phyloP scores from a whole-genome alignment of 805 yeast species.

The Cyberlindnera maritima region DNA sequence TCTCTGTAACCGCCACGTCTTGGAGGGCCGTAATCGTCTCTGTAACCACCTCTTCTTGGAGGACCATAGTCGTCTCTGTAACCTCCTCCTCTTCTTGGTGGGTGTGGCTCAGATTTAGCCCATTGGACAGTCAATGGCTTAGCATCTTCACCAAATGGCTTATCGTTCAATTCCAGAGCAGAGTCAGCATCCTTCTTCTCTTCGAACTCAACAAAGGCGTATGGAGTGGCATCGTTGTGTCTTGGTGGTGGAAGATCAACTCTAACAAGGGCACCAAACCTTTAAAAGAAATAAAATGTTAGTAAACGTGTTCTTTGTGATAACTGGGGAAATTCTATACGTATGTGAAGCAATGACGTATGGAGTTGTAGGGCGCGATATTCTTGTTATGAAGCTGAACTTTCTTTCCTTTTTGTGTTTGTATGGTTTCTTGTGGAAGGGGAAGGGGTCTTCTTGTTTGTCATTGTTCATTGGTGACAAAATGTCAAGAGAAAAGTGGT shows the following conservation, averaged over 20 bases:
- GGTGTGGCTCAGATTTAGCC: slow-evolving; percentile 54
- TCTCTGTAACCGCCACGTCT: slow-evolving; percentile 16
- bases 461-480: too few relatives aligned
- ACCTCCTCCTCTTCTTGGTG: slow-evolving; percentile 27
- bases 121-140: slow-evolving; percentile 47
- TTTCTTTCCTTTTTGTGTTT: too few relatives aligned
- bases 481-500: too few relatives aligned
- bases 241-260: slow-evolving; percentile 64
- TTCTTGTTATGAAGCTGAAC: too few relatives aligned
- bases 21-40: slow-evolving; percentile 11
- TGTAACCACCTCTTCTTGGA: slow-evolving; percentile 20
- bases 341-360: too few relatives aligned
- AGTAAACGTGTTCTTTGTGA: not conserved
- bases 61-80: slow-evolving; percentile 17
- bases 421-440: too few relatives aligned
- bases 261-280: slow-evolving; percentile 56
- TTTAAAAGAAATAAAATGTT: slow-evolving; percentile 17
- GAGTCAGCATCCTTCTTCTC: slow-evolving; percentile 50
- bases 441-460: too few relatives aligned
- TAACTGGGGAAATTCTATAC: not conserved
- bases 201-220: slow-evolving; percentile 61
- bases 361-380: too few relatives aligned
- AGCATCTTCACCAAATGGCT: slow-evolving; percentile 32
- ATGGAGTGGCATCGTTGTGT: slow-evolving; percentile 55
- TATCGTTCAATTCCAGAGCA: slow-evolving; percentile 47